Evolutionary conservation across 805 yeast species (phyloP).

Genomic region (Candida palmyrensis): DNA sequence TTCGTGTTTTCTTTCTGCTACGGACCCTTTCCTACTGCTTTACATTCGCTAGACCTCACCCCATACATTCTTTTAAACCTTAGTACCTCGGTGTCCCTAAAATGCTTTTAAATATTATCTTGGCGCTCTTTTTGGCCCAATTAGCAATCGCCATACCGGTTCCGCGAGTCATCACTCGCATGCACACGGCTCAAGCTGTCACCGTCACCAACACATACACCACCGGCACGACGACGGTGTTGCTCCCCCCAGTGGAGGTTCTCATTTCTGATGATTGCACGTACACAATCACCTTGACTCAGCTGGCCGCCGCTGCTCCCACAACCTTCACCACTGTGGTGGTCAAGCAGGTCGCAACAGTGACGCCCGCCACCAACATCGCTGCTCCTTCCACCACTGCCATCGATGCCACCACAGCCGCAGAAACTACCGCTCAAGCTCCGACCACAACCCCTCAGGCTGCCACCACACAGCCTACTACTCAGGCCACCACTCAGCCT

Average conservation of each 20-base stretch:
- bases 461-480: conserved; percentile 5
- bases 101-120: conserved; percentile 5
- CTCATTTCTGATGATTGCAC: conserved; percentile 48
- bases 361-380: conserved; percentile 8
- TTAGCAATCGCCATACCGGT: conserved; percentile 28
- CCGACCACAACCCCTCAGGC: conserved; percentile 10
- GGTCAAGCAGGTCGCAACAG: conserved; percentile 17
- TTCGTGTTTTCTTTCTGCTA: neutral
- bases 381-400: conserved; percentile 21
- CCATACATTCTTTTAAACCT: neutral
- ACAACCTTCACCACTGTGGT: conserved; percentile 29
- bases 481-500: conserved; percentile 11
- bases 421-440: conserved; percentile 9
- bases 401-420: conserved; percentile 13
- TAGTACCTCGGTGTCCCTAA: neutral
- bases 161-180: conserved; percentile 44
- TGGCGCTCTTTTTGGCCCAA: conserved; percentile 13
- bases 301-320: conserved; percentile 27
- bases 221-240: conserved; percentile 45
- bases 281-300: conserved; percentile 41
- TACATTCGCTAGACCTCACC: neutral
- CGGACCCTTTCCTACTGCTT: neutral
- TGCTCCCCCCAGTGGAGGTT: conserved; percentile 49
- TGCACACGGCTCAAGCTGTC: conserved; percentile 52
- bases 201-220: conserved; percentile 37